These are phyloP conservation scores for Populus hybrid DNA, from an alignment of 441 rosid species.

Conservation along the genomic window DNA sequence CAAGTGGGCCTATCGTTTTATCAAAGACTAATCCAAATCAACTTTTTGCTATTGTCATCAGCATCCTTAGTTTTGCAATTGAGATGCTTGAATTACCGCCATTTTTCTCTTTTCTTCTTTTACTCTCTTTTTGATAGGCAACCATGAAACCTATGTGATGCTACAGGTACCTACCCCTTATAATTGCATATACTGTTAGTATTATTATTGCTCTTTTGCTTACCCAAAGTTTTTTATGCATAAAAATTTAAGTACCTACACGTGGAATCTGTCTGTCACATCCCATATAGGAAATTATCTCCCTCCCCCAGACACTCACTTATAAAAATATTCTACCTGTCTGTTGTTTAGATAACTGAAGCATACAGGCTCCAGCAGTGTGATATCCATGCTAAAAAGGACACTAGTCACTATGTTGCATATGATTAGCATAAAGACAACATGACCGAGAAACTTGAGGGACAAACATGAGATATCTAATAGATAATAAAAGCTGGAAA, in stretches of 20 bases:
- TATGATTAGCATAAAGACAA: constrained; percentile 8
- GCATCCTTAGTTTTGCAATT: neutral
- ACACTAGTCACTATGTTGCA: constrained; percentile 3
- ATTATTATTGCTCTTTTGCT: no score
- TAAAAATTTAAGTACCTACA: neutral
- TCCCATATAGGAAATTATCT: neutral
- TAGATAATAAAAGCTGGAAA: constrained; percentile 19
- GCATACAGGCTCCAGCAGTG: neutral
- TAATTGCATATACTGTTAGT: no score
- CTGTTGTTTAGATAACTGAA: neutral
- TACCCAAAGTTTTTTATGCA: neutral
- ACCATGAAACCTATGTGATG: no score
- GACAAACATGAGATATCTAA: neutral
- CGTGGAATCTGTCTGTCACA: neutral
- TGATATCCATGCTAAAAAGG: neutral
- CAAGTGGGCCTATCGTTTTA: neutral
- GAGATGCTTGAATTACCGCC: neutral
- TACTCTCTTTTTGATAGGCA: no score
- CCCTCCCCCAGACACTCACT: neutral
- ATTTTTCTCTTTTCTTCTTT: neutral
- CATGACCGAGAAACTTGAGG: constrained; percentile 9
- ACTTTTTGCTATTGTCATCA: neutral
- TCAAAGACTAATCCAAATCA: neutral
- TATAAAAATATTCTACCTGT: neutral
- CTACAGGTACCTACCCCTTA: no score